phyloP scores from a whole-genome alignment of 148 eudicot species.

The Pharnaceum exiguum region DNA sequence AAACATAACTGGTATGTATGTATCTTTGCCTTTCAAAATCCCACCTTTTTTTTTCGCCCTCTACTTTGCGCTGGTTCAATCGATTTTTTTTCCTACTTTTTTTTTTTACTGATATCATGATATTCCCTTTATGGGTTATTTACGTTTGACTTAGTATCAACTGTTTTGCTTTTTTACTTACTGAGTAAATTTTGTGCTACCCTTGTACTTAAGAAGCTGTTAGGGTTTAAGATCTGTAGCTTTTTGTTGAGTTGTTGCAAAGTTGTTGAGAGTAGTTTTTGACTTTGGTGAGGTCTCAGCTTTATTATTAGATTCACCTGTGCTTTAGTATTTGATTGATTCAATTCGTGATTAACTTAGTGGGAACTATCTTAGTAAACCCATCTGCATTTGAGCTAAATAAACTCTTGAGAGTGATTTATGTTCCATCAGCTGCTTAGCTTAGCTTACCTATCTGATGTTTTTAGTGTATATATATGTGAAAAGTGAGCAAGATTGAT shows the following conservation, averaged over 20 bases:
- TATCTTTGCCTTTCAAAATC: too few relatives aligned
- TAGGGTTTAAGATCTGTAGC: constrained; percentile 12
- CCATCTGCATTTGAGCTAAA: too few relatives aligned
- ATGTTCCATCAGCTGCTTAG: too few relatives aligned
- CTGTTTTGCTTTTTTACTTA: neutral
- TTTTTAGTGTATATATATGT: neutral
- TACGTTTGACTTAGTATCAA: neutral
- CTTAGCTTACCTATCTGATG: too few relatives aligned
- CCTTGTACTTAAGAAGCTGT: neutral
- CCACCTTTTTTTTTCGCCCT: neutral
- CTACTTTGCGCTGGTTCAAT: neutral
- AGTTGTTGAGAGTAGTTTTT: too few relatives aligned
- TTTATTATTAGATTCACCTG: too few relatives aligned
- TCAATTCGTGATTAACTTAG: too few relatives aligned
- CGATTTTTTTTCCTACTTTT: neutral
- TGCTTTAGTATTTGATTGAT: too few relatives aligned
- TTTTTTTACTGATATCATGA: neutral
- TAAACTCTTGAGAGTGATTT: too few relatives aligned
- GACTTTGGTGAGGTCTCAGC: too few relatives aligned
- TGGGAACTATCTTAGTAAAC: too few relatives aligned
- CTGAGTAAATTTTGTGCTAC: neutral
- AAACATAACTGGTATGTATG: neutral
- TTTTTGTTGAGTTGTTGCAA: constrained; percentile 5
- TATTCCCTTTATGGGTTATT: neutral
- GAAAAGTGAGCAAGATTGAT: neutral